These are phyloP conservation scores for Pestalotiopsis sp. DNA, from an alignment of 2,329 filamentous ascomycete genomes.

Conservation along the genomic window DNA sequence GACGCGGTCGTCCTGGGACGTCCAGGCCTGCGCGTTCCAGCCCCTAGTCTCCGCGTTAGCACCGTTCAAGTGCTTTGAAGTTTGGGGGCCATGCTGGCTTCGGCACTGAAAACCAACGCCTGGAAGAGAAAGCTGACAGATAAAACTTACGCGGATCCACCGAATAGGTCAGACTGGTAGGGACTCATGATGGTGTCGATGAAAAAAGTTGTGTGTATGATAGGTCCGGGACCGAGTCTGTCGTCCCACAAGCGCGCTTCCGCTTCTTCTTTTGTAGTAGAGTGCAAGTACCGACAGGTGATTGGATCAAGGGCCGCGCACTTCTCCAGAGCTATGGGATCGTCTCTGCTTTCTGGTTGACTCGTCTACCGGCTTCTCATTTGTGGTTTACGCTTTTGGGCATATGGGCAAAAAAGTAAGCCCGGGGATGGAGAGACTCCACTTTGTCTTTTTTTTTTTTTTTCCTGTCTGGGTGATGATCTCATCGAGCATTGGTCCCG, in stretches of 20 bases:
- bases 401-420: not conserved
- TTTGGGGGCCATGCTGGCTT: not conserved
- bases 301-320: not conserved
- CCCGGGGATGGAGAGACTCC: not conserved
- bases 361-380: not conserved
- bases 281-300: not conserved
- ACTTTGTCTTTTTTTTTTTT: not conserved
- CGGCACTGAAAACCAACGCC: not conserved
- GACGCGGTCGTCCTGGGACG: conserved; percentile 74
- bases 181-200: not conserved
- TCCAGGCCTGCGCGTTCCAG: conserved; percentile 67
- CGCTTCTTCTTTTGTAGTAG: not conserved
- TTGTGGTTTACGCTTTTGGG: not conserved
- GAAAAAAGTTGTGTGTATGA: too few relatives aligned
- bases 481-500: not conserved
- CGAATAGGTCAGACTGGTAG: conserved; percentile 8
- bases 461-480: not conserved
- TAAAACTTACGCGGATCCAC: conserved; percentile 3
- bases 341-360: not conserved
- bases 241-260: not conserved
- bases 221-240: too few relatives aligned
- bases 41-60: conserved; percentile 32
- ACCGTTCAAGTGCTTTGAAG: not conserved
- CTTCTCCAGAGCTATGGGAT: not conserved
- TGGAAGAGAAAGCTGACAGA: not conserved